These are phyloP conservation scores for Penicillium pulvis DNA, from an alignment of 495 filamentous ascomycete species.

Conservation along the genomic window DNA sequence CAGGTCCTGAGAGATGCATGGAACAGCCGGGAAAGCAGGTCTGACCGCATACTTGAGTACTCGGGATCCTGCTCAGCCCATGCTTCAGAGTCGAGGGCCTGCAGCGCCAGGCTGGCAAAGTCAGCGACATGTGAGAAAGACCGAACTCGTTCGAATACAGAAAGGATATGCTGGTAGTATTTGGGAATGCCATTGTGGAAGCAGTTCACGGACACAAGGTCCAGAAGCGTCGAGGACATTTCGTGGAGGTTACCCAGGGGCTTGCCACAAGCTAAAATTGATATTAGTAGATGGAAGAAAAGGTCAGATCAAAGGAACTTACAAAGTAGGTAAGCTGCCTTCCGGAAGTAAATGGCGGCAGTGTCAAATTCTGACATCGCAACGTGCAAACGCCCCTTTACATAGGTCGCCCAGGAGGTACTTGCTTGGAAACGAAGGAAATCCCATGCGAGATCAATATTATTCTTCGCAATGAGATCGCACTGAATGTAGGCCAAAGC, in stretches of 20 bases:
- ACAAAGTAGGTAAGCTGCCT: slow-evolving; percentile 81
- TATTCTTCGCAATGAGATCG: slow-evolving; percentile 66
- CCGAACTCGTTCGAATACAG: slow-evolving; percentile 75
- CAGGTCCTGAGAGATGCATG: slow-evolving; percentile 73
- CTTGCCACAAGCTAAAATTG: slow-evolving; percentile 40
- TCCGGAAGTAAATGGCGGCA: slow-evolving; percentile 78
- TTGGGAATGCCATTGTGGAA: slow-evolving; percentile 76
- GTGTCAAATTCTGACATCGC: slow-evolving; percentile 68
- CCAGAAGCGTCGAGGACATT: slow-evolving; percentile 63
- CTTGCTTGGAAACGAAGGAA: slow-evolving; percentile 68
- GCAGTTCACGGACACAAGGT: slow-evolving; percentile 67
- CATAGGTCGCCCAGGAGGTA: slow-evolving; percentile 77
- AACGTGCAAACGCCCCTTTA: slow-evolving; percentile 80
- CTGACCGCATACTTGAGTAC: slow-evolving; percentile 46
- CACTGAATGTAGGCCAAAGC: slow-evolving; percentile 65
- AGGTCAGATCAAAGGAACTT: slow-evolving; percentile 35
- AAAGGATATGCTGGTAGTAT: slow-evolving; percentile 85
- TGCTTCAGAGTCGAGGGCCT: slow-evolving; percentile 54
- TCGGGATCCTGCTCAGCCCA: slow-evolving; percentile 45
- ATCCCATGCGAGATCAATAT: slow-evolving; percentile 73
- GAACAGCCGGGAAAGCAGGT: slow-evolving; percentile 83
- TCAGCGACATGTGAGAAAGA: slow-evolving; percentile 78
- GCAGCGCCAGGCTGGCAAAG: slow-evolving; percentile 78
- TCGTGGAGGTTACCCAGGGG: slow-evolving; percentile 49
- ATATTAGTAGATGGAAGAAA: slow-evolving; percentile 5